A percentile compares a stretch with the other conserved stretches of the same genome.
phyloP scores from a whole-genome alignment of 306 rosid genomes.

The Prunus persica region Prunus_persica_NCBIv2 NC_034015.1:669501-670000 shows the following conservation, averaged over 20 bases:
- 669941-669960: background rate
- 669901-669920: background rate
- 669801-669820: background rate
- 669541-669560: constrained; percentile 91
- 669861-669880: background rate
- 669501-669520: constrained; percentile 91
- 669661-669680: background rate
- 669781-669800: background rate
- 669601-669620: background rate
- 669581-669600: background rate
- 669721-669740: background rate
- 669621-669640: background rate
- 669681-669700: background rate
- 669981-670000: background rate
- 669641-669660: background rate
- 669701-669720: background rate
- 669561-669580: constrained; percentile 44
- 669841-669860: background rate
- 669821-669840: background rate
- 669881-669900: background rate
- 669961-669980: background rate
- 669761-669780: background rate
- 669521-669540: constrained; percentile 83
- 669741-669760: background rate
- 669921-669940: background rate